A percentile compares a stretch with the other conserved stretches of the same genome.
Evolutionary conservation across 176 grass and related monocot genomes (phyloP).

Genomic region (Oryza coarctata): DNA sequence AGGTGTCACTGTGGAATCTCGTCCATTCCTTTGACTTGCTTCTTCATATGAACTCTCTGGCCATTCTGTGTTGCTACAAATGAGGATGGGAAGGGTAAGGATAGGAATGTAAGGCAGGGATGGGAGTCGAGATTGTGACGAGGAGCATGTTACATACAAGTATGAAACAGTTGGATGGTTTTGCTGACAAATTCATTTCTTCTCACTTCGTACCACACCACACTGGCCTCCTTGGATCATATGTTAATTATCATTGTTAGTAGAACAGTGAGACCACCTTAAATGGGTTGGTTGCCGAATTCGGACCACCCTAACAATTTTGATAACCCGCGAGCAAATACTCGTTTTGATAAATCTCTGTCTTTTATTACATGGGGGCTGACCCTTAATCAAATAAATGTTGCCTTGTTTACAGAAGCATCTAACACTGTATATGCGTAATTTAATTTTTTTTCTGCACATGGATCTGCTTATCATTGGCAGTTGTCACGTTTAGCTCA

Average conservation of each 20-base stretch:
- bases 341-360: neutral
- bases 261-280: neutral
- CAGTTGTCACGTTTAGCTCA: neutral
- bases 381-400: conserved; percentile 23
- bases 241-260: neutral
- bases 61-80: neutral
- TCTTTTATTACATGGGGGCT: neutral
- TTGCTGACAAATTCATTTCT: neutral
- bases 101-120: neutral
- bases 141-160: neutral
- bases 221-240: neutral
- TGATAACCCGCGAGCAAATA: neutral
- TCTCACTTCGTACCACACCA: neutral
- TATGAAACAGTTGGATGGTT: no score
- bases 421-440: neutral
- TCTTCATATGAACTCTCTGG: neutral
- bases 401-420: neutral
- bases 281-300: neutral
- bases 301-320: neutral
- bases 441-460: neutral
- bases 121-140: neutral
- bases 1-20: neutral
- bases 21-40: neutral
- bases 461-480: neutral
- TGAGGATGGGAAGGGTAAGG: neutral